These are phyloP conservation scores for Acanthamoeba polyphaga DNA, from an alignment of 208 protist species.

Conservation along the genomic window DNA sequence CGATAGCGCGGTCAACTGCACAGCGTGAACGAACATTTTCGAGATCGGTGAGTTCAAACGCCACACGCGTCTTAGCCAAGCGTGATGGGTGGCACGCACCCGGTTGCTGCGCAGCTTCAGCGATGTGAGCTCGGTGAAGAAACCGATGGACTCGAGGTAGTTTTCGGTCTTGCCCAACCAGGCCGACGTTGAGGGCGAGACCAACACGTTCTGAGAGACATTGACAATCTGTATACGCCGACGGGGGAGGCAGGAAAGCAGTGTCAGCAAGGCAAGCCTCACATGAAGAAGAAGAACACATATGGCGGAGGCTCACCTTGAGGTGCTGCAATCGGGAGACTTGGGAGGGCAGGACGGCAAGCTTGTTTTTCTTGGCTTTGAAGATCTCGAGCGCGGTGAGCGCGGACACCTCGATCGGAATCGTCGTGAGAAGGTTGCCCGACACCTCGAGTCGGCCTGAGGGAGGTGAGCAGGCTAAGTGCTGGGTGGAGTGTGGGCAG, in stretches of 20 bases:
- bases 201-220: neutral
- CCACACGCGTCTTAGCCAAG: too few species aligned
- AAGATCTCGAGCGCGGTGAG: constrained; percentile 32
- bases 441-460: constrained; percentile 29
- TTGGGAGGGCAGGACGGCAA: constrained; percentile 6
- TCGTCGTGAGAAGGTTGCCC: neutral
- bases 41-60: too few species aligned
- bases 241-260: neutral
- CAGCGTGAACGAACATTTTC: neutral
- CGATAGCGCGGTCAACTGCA: constrained; percentile 13
- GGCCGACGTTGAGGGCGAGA: neutral
- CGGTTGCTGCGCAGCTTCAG: constrained; percentile 12
- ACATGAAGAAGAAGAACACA: neutral
- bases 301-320: neutral
- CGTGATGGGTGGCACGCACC: neutral
- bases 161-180: constrained; percentile 50
- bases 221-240: neutral
- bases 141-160: constrained; percentile 2
- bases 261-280: neutral
- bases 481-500: neutral
- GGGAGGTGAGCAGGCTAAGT: neutral
- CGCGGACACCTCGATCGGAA: constrained; percentile 8
- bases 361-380: constrained; percentile 57
- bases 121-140: constrained; percentile 32
- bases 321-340: constrained; percentile 31